Evolutionary conservation across 2,329 filamentous ascomycete species (phyloP), one percentile per base, ranked within the genome.

Genomic region (Fusarium graminum): DNA sequence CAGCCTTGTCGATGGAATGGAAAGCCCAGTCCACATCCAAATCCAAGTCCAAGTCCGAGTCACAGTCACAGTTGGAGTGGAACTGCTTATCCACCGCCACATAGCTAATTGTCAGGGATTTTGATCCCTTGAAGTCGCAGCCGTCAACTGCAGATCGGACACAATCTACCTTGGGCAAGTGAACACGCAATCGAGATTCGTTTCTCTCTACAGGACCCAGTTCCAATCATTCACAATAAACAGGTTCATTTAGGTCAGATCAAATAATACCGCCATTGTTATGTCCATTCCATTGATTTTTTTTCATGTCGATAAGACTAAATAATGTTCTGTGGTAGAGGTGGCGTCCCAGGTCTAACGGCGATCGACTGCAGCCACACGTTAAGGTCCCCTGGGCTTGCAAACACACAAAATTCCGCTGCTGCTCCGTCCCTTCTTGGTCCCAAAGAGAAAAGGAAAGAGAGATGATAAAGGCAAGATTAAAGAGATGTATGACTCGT

Each of bases 401-500:
- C 67, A 46, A 43, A 22, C 45, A 28, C 65, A 59, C 59, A 39
- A 54, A 47, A 57, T 42, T 57, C 50, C 59, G 49, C 66, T 55
- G 47, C 52, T 56, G 63, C 41, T 65, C 52, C 53, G 30, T 44
- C 56, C 47, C 57, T 63, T 44, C 44, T 63, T 49, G 39, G 43
- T 39, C 61, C 61, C 50, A 63, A 54, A 43, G 53, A 34, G 43
- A 70, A 70, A 76, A 73, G 70, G 75, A 61, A 68, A 74, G 64
- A 69, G 52, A 62, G 52, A 61, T 54, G 47, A 55, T 45, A 52
- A 61, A 55, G 69, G 70, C 61, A 67, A 68, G 17, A 78, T 77
- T 77, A 78, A 74, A 70, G 74, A 78, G 71, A 78, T 75, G 73
- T 76, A 76, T 71, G 74, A 77, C 74, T 73, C 72, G 72, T 66